Evolutionary conservation across 306 rosid species (phyloP).

Genomic region (Chamaecrista fasciculata): DNA sequence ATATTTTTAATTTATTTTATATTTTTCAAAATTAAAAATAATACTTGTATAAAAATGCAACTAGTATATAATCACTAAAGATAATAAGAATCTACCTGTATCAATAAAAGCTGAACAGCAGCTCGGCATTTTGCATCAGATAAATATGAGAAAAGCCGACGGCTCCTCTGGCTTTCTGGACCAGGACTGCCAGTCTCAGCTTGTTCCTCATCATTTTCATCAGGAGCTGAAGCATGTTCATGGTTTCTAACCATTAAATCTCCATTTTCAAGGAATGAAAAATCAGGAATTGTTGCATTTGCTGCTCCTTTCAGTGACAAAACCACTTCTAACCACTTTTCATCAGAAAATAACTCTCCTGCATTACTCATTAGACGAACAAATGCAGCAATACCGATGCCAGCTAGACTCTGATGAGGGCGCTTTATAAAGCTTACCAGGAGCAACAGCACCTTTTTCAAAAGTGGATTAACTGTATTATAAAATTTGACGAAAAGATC

Average conservation of each 20-base stretch:
- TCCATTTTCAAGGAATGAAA: constrained; percentile 56
- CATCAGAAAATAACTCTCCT: constrained; percentile 86
- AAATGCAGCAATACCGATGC: constrained; percentile 98
- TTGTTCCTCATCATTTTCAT: constrained; percentile 52
- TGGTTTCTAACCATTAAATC: constrained; percentile 37
- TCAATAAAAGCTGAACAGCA: constrained; percentile 90
- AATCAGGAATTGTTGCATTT: constrained; percentile 80
- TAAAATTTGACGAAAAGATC: constrained; percentile 97
- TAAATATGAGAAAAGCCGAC: constrained; percentile 53
- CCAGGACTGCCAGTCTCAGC: constrained; percentile 45
- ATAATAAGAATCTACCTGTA: constrained; percentile 68
- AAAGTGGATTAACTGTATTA: constrained; percentile 81
- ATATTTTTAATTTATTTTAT: too few species aligned
- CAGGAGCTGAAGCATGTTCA: constrained; percentile 43
- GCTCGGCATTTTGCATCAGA: constrained; percentile 87
- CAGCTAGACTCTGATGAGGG: constrained; percentile 98
- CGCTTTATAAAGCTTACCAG: constrained; percentile 91
- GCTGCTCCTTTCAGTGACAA: constrained; percentile 83
- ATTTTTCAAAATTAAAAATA: too few species aligned
- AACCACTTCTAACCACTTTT: constrained; percentile 96
- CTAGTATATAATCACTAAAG: too few species aligned
- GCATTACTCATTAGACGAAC: constrained; percentile 97
- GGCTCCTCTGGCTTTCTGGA: constrained; percentile 42
- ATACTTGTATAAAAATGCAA: too few species aligned
- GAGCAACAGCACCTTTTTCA: constrained; percentile 85